Base-by-base conservation (phyloP, 805 yeast species). In the Clavispora santaluciae region DNA sequence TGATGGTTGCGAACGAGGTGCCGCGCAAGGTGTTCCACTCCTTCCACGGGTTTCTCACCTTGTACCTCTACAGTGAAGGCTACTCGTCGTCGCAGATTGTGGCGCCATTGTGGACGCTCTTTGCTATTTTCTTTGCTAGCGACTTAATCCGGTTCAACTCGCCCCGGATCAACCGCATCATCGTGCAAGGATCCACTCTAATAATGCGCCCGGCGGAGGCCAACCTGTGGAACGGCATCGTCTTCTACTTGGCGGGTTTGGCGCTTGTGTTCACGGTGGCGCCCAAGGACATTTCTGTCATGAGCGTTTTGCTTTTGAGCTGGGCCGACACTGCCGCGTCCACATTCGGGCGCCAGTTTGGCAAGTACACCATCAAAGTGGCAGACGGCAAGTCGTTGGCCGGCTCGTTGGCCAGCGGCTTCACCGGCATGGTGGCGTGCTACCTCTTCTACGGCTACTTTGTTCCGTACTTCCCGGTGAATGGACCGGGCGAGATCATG, bases 301-400 rank as follows among this genome's bases (percentile, higher is more conserved):
- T 88, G 68, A 72, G 95, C 17, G 79, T 89, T 3, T 70, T 89
- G 49, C 68, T 91, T 38, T 74, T 93, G 47, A 86, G 96, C 56
- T 93, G 98, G 98, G 89, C 95, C 5, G 99, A 93, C 58, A 88
- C 98, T 8, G 91, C 97, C 2, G 99, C 99, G 2, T 87, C 96
- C 3, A 87, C 96, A 0, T 65, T 90, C 56, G 99, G 99, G 29
- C 75, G 99, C 50, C 76, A 76, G 41, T 91, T 67, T 60, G 98
- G 98, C 7, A 75, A 84, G 54, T 73, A 83, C 48, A 87, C 96
- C 6, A 95, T 95, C 30, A 80, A 83, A 55, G 61, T 91, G 16
- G 73, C 83, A 6, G 70, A 75, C 46, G 78, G 79, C 46, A 93
- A 93, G 62, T 85, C 95, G 3, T 67, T 93, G 35, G 96, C 96